phyloP scores from a whole-genome alignment of 2,329 filamentous ascomycete species.

The Sclerotinia spermophila region DNA sequence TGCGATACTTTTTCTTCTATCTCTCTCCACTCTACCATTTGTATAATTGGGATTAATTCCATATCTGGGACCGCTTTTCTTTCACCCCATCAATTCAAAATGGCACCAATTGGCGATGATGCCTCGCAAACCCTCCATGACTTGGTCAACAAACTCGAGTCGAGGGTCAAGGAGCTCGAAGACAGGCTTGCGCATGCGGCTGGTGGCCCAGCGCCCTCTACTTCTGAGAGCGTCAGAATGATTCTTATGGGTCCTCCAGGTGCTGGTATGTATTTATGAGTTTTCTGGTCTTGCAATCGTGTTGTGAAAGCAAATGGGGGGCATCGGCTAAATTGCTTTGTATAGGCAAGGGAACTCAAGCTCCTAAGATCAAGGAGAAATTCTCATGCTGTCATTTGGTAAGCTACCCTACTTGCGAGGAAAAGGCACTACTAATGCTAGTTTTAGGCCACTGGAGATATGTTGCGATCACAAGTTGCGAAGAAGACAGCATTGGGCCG shows the following conservation, averaged over 20 bases:
- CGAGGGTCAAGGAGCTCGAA: constrained; percentile 83
- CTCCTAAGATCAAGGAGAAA: constrained; percentile 96
- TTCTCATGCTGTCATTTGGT: constrained; percentile 97
- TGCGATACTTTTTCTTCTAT: constrained; percentile 5
- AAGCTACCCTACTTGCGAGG: constrained; percentile 39
- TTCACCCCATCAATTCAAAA: constrained; percentile 46
- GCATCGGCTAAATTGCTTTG: constrained; percentile 29
- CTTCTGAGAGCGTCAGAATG: constrained; percentile 78
- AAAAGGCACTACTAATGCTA: constrained; percentile 1
- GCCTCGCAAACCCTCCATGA: constrained; percentile 76
- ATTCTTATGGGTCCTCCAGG: constrained; percentile 96
- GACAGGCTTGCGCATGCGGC: constrained; percentile 55
- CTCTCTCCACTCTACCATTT: background rate
- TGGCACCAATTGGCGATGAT: constrained; percentile 85
- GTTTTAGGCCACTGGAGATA: constrained; percentile 87
- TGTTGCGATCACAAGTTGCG: constrained; percentile 96
- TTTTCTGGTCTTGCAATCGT: background rate
- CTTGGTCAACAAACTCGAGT: constrained; percentile 78
- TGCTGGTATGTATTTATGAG: constrained; percentile 66
- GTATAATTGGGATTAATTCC: constrained; percentile 18
- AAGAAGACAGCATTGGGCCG: constrained; percentile 93
- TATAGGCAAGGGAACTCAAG: constrained; percentile 96
- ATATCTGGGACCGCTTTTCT: constrained; percentile 33
- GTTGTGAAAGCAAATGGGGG: background rate
- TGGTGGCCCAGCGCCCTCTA: constrained; percentile 49